phyloP scores from a whole-genome alignment of 345 rosid species.

The Garcia nutans region DNA sequence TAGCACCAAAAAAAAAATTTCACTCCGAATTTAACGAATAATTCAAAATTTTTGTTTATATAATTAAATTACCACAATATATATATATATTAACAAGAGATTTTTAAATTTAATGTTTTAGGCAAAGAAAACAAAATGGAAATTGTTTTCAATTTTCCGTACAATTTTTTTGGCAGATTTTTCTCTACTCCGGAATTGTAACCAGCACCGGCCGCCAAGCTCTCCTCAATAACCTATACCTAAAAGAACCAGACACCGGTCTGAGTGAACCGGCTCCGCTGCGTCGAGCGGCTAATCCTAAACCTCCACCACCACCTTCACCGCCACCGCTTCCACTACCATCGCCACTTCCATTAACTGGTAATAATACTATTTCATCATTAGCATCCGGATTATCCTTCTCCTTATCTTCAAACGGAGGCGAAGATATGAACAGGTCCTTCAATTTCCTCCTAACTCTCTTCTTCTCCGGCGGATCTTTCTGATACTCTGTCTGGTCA shows the following conservation, averaged over 20 bases:
- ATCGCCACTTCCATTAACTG: constrained; percentile 23
- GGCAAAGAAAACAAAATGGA: background rate
- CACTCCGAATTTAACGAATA: background rate
- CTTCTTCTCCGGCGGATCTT: no score
- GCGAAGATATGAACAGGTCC: constrained; percentile 77
- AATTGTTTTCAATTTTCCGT: constrained; percentile 12
- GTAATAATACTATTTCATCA: constrained; percentile 34
- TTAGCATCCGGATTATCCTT: constrained; percentile 12
- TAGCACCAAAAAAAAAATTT: background rate
- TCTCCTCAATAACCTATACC: constrained; percentile 67
- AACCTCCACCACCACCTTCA: constrained; percentile 16
- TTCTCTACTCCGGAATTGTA: constrained; percentile 68
- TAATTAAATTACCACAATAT: background rate
- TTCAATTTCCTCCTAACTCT: constrained; percentile 59
- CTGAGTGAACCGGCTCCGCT: constrained; percentile 45
- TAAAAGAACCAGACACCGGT: constrained; percentile 49
- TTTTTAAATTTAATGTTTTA: no score
- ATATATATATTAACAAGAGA: background rate
- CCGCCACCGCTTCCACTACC: constrained; percentile 20
- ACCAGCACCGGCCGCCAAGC: constrained; percentile 87
- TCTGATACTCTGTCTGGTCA: no score
- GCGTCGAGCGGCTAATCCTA: constrained; percentile 33
- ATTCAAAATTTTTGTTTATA: background rate
- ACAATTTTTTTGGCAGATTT: background rate
- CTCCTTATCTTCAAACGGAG: constrained; percentile 58